A percentile compares a stretch with the other conserved stretches of the same genome.
Conservation (phyloP, 2,329 filamentous ascomycete species). For the Beauveria medogensis region DNA sequence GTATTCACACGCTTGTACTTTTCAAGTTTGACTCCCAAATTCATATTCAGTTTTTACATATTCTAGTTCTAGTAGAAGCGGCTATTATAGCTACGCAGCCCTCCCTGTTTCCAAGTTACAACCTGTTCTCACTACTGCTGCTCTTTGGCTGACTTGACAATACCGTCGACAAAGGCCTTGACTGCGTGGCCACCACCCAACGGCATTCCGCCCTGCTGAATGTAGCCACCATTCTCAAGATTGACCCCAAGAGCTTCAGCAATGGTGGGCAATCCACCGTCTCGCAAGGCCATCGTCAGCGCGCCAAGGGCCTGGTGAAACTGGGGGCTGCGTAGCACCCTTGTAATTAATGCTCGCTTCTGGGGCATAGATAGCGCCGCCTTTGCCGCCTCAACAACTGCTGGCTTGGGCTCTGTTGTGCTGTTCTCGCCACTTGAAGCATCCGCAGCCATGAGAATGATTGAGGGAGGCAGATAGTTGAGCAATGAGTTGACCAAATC, state of each 20-base stretch:
- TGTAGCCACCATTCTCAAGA: constrained; percentile 76
- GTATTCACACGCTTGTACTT: neutral
- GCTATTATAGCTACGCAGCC: neutral
- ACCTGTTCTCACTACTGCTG: constrained; percentile 21
- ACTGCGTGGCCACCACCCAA: constrained; percentile 83
- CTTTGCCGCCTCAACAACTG: constrained; percentile 63
- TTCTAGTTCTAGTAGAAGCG: neutral
- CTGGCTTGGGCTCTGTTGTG: constrained; percentile 58
- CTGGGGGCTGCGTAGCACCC: constrained; percentile 81
- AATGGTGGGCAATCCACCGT: constrained; percentile 84
- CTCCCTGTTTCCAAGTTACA: neutral
- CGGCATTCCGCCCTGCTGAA: constrained; percentile 71
- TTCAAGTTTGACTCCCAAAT: neutral
- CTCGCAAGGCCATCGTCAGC: constrained; percentile 78
- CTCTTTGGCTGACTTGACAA: constrained; percentile 70
- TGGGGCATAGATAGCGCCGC: constrained; percentile 63
- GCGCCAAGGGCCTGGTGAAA: constrained; percentile 80
- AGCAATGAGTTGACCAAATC: constrained; percentile 67
- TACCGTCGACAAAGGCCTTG: constrained; percentile 82
- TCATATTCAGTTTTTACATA: neutral
- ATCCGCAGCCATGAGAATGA: constrained; percentile 70
- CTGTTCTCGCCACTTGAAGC: constrained; percentile 44
- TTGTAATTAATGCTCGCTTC: constrained; percentile 73
- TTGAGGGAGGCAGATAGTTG: constrained; percentile 65
- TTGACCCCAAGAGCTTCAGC: constrained; percentile 76